Base-by-base conservation (phyloP, 108 stramenopile species). In the Skeletonema marinoi region DNA sequence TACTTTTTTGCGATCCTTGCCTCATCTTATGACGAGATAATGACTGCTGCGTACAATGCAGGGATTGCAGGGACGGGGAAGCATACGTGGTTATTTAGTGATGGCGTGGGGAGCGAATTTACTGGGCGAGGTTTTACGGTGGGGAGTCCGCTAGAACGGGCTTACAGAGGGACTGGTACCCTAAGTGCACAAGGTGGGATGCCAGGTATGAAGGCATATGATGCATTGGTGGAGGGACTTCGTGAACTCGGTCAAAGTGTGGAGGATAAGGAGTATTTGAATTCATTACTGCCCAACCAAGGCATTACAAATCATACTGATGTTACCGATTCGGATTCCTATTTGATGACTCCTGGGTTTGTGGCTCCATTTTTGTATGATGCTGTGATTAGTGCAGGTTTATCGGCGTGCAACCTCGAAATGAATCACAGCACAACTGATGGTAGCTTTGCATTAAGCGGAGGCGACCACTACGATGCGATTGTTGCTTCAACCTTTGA, bases 21-120 rank as follows among this genome's bases (percentile, higher is more conserved):
- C 14, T 41, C 3, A 9, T 25, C 78, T 5, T 19, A 42, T 9
- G 79, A 85, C 38, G 36, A 5, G 16, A 9, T 90, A 16, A 77
- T 90, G 77, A 21, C 21, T 11, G 80, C 75, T 60, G 89, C 87
- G 2, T 66, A 73, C 21, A 63, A 72, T 25, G 62, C 65, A 19
- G 78, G 74, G 17, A 86, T 86, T 60, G 86, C 82, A 32, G 86
- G 86, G 7, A 75, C 74, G 21, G 78, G 82, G 1, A 32, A 51
- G 10, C 81, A 87, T 36, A 82, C 70, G 67, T 90, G 87, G 87
- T 30, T 90, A 35, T 85, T 90, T 59, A 64, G 71, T 48, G 86
- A 87, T 60, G 32, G 30, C 30, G 74, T 82, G 42, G 60, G 39
- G 17, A 59, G 70, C 0, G 44, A 14, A 25, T n/a, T 88, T 10